phyloP scores from a whole-genome alignment of 768 basidiomycete genomes.

The Cystofilobasidium bisporidii region DNA sequence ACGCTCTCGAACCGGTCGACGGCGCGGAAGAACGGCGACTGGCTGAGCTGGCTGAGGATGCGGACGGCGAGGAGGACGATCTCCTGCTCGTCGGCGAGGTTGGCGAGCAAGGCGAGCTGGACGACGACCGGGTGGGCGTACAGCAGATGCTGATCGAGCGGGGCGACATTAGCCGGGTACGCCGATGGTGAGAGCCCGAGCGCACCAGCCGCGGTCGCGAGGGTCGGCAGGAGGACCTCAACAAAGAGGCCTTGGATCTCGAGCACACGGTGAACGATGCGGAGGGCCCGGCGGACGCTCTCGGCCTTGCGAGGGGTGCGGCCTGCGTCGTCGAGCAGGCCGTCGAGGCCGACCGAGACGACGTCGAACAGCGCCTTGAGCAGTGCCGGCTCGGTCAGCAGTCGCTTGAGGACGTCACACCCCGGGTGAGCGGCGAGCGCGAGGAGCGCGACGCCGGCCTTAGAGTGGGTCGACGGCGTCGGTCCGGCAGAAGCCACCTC shows the following conservation, averaged over 20 bases:
- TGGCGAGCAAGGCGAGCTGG: slow-evolving; percentile 69
- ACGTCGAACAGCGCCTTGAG: slow-evolving; percentile 68
- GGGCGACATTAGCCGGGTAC: slow-evolving; percentile 15
- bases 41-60: slow-evolving; percentile 59
- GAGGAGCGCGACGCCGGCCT: slow-evolving; percentile 27
- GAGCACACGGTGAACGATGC: slow-evolving; percentile 69
- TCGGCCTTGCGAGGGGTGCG: slow-evolving; percentile 57
- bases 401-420: slow-evolving; percentile 68
- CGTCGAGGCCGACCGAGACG: slow-evolving; percentile 67
- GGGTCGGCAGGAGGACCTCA: slow-evolving; percentile 70
- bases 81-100: slow-evolving; percentile 57
- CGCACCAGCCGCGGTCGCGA: slow-evolving; percentile 46
- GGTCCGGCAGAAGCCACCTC: slow-evolving; percentile 32
- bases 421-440: slow-evolving; percentile 61
- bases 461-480: slow-evolving; percentile 21
- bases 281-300: slow-evolving; percentile 67
- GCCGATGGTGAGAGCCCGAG: slow-evolving; percentile 15
- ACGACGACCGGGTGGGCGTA: slow-evolving; percentile 46
- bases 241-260: slow-evolving; percentile 83
- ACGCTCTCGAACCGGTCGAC: slow-evolving; percentile 41
- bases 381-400: slow-evolving; percentile 62
- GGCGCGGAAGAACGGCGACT: slow-evolving; percentile 50
- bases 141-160: slow-evolving; percentile 35
- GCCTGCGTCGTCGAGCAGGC: slow-evolving; percentile 54
- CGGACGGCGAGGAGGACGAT: slow-evolving; percentile 66